phyloP scores from a whole-genome alignment of 1,139 yeast species.

The Suhomyces bribrorum region DNA sequence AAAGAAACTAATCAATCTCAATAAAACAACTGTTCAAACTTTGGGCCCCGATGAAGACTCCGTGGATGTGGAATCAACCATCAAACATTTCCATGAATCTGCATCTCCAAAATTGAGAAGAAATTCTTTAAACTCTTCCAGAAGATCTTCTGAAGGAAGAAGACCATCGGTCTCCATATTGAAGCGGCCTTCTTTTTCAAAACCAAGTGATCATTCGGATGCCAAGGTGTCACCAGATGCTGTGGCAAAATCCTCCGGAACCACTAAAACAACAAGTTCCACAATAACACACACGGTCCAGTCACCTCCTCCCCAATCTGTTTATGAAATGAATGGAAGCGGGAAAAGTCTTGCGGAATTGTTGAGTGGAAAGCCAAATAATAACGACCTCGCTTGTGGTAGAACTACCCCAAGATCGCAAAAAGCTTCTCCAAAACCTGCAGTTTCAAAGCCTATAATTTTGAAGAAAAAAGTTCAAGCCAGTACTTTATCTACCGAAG shows the following conservation, averaged over 20 bases:
- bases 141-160: conserved; percentile 20
- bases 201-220: conserved; percentile 1
- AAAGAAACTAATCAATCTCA: conserved; percentile 48
- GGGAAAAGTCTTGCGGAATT: conserved; percentile 43
- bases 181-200: conserved; percentile 10
- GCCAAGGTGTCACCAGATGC: not conserved
- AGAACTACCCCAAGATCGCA: conserved; percentile 21
- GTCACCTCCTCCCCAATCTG: conserved; percentile 16
- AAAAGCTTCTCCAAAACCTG: conserved; percentile 29
- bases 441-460: conserved; percentile 36
- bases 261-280: not conserved
- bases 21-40: conserved; percentile 60
- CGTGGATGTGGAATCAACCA: conserved; percentile 19
- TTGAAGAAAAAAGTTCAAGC: conserved; percentile 38
- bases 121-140: conserved; percentile 12
- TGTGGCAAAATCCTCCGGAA: conserved; percentile 12
- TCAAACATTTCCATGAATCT: conserved; percentile 18
- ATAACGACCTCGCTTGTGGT: conserved; percentile 8
- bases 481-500: conserved; percentile 4
- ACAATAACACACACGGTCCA: not conserved
- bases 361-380: conserved; percentile 26
- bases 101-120: conserved; percentile 18
- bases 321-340: conserved; percentile 19
- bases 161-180: conserved; percentile 22
- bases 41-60: conserved; percentile 33